Conservation (phyloP, 148 eudicot genomes). For the Chenopodium berlandieri region DNA sequence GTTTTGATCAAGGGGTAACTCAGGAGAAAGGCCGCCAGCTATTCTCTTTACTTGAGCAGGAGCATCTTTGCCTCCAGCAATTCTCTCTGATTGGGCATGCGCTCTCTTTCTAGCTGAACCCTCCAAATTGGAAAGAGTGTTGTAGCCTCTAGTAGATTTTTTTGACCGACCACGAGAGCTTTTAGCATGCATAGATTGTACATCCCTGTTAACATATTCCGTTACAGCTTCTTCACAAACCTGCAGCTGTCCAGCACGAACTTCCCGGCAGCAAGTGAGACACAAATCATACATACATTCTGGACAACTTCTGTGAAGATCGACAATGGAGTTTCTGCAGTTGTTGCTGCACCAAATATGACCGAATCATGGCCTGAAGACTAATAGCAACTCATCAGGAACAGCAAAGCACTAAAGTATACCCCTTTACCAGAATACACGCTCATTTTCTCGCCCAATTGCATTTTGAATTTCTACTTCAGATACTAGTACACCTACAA, state of each 20-base stretch:
- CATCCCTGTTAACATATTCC: conserved; percentile 34
- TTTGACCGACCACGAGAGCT: background rate
- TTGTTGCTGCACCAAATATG: conserved; percentile 41
- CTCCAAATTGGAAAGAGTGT: background rate
- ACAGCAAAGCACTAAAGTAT: conserved; percentile 8
- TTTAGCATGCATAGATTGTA: conserved; percentile 39
- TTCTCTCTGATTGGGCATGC: background rate
- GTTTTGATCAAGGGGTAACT: background rate
- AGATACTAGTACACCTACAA: conserved; percentile 26
- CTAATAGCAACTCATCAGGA: conserved; percentile 1
- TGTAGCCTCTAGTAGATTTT: background rate
- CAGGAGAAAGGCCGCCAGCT: background rate
- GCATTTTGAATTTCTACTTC: conserved; percentile 13
- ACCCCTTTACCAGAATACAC: conserved; percentile 27
- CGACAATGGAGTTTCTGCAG: conserved; percentile 55
- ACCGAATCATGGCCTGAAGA: conserved; percentile 4
- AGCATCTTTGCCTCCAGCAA: conserved; percentile 8
- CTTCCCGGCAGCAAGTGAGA: conserved; percentile 55
- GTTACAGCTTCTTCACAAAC: conserved; percentile 34
- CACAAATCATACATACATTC: conserved; percentile 51
- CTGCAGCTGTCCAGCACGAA: conserved; percentile 43
- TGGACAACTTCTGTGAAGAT: conserved; percentile 55
- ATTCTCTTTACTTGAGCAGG: background rate
- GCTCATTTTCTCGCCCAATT: conserved; percentile 13
- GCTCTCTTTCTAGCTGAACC: background rate